phyloP scores from a whole-genome alignment of 2,329 filamentous ascomycete species.

The Fusarium nanum region DNA sequence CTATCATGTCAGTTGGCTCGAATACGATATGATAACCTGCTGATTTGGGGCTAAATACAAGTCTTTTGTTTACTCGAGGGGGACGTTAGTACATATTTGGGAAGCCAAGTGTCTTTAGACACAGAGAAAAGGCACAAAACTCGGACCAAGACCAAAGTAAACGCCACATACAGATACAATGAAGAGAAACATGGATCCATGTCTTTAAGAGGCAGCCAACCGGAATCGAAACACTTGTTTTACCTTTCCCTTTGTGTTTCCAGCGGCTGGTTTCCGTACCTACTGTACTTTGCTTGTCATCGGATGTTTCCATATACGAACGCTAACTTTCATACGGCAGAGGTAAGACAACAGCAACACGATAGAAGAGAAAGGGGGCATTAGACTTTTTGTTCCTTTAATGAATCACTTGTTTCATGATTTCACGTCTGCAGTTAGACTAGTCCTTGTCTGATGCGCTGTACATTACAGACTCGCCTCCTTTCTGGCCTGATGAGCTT shows the following conservation, averaged over 20 bases:
- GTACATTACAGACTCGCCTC: slow-evolving; percentile 8
- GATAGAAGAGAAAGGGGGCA: not conserved
- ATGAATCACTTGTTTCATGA: not conserved
- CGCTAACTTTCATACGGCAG: slow-evolving; percentile 6
- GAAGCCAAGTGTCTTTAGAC: not conserved
- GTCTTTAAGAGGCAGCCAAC: slow-evolving; percentile 4
- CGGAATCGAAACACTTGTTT: slow-evolving; percentile 18
- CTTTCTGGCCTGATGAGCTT: slow-evolving; percentile 27
- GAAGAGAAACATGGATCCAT: not conserved
- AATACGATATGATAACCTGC: not conserved
- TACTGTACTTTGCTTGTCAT: not conserved
- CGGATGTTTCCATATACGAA: slow-evolving; percentile 21
- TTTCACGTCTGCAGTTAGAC: not conserved
- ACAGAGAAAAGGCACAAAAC: not conserved
- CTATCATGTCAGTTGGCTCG: not conserved
- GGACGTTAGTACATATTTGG: not conserved
- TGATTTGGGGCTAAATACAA: slow-evolving; percentile 12
- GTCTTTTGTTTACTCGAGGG: slow-evolving; percentile 6
- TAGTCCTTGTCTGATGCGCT: not conserved
- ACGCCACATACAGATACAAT: not conserved
- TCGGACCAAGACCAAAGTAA: not conserved
- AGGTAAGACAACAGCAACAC: not conserved
- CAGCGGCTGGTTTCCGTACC: slow-evolving; percentile 7
- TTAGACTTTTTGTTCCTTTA: slow-evolving; percentile 12
- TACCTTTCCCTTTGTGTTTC: slow-evolving; percentile 10